Evolutionary conservation across 805 yeast species (phyloP).

Genomic region (Hanseniaspora lachancei): DNA sequence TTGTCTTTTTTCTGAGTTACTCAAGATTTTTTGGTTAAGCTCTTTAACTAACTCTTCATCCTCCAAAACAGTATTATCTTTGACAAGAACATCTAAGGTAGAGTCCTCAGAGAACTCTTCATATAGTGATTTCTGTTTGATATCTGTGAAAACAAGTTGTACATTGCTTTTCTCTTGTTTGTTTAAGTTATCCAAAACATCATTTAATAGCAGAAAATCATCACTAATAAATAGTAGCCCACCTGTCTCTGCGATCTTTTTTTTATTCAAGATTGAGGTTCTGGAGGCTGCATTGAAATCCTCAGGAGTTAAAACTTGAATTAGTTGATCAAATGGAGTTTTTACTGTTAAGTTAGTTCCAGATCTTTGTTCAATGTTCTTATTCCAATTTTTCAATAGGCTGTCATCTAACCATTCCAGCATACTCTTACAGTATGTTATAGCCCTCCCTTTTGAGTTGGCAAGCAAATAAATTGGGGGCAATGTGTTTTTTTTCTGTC

Average conservation of each 20-base stretch:
- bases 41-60: constrained; percentile 13
- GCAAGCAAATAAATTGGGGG: constrained; percentile 69
- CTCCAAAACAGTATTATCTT: not conserved
- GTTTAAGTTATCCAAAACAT: not conserved
- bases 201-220: constrained; percentile 5
- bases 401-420: constrained; percentile 90
- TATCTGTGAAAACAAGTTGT: not conserved
- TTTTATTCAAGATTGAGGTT: constrained; percentile 16
- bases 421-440: constrained; percentile 76
- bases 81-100: not conserved
- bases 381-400: constrained; percentile 78
- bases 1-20: constrained; percentile 19
- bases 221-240: constrained; percentile 13
- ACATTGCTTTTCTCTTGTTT: not conserved
- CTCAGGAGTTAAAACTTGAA: constrained; percentile 43
- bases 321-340: constrained; percentile 61
- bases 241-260: constrained; percentile 21
- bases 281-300: constrained; percentile 30
- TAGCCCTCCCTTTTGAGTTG: constrained; percentile 61
- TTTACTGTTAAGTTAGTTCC: constrained; percentile 19
- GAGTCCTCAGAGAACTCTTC: not conserved
- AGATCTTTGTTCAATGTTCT: constrained; percentile 31
- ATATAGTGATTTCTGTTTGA: not conserved
- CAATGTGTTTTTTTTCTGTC: constrained; percentile 22
- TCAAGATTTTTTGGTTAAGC: not conserved